These are phyloP conservation scores for Colletotrichum higginsianum DNA, from an alignment of 2,329 filamentous ascomycete species.

Conservation along the genomic window DNA sequence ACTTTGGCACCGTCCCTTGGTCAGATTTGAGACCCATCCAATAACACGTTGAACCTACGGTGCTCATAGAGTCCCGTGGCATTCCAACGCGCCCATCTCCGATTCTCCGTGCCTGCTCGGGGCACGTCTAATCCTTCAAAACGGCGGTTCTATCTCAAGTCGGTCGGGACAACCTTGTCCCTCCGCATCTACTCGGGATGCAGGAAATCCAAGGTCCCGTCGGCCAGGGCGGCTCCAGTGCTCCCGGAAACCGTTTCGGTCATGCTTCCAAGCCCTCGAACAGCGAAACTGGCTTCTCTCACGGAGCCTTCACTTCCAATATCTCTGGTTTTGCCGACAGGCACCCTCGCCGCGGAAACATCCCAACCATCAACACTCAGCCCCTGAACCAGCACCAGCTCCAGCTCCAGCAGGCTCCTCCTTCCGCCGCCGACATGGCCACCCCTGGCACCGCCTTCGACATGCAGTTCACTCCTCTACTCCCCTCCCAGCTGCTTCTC, in stretches of 20 bases:
- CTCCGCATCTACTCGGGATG: constrained; percentile 91
- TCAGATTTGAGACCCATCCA: constrained; percentile 29
- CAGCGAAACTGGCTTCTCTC: constrained; percentile 91
- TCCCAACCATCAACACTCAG: constrained; percentile 90
- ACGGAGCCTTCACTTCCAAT: constrained; percentile 92
- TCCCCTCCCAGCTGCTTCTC: constrained; percentile 93
- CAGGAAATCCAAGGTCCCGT: constrained; percentile 83
- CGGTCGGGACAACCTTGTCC: constrained; percentile 88
- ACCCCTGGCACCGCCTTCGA: constrained; percentile 92
- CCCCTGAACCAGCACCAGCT: constrained; percentile 47
- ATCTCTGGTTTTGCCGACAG: constrained; percentile 88
- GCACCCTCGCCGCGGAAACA: constrained; percentile 86
- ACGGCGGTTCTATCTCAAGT: constrained; percentile 86
- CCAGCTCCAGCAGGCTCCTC: constrained; percentile 55
- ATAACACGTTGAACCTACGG: constrained; percentile 24
- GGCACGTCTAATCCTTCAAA: constrained; percentile 77
- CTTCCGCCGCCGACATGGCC: constrained; percentile 80
- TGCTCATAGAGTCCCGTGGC: constrained; percentile 28
- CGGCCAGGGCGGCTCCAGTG: constrained; percentile 71
- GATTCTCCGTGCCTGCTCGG: constrained; percentile 62
- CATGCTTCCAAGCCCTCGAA: constrained; percentile 86
- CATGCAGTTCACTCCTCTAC: constrained; percentile 97
- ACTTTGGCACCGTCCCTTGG: constrained; percentile 21
- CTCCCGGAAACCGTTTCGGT: constrained; percentile 74
- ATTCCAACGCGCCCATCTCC: constrained; percentile 45